phyloP scores from a whole-genome alignment of 768 basidiomycete genomes.

The Leccinum uliginosum region DNA sequence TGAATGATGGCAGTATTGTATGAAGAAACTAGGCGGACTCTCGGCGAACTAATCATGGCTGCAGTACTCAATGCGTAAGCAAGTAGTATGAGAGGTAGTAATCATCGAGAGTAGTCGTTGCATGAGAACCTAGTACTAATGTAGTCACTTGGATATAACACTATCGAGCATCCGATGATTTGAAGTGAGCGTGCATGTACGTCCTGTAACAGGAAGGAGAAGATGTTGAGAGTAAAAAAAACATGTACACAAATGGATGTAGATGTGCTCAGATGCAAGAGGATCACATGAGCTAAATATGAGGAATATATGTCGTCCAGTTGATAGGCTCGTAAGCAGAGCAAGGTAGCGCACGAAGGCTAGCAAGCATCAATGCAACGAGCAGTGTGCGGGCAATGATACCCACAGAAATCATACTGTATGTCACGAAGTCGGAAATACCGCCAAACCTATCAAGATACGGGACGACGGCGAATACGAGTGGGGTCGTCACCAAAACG shows the following conservation, averaged over 20 bases:
- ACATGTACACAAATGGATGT: too few relatives aligned
- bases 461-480: not conserved
- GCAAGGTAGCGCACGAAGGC: not conserved
- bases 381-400: not conserved
- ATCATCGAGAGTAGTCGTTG: too few relatives aligned
- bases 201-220: too few relatives aligned
- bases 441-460: not conserved
- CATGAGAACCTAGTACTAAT: too few relatives aligned
- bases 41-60: too few relatives aligned
- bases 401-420: not conserved
- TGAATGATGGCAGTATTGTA: not conserved
- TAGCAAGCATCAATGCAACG: not conserved
- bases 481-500: not conserved
- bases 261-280: not conserved
- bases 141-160: too few relatives aligned
- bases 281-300: not conserved
- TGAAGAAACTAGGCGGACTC: not conserved
- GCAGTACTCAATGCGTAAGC: too few relatives aligned
- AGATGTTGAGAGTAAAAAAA: too few relatives aligned
- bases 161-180: too few relatives aligned
- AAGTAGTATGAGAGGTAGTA: too few relatives aligned
- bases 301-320: slow-evolving; percentile 1
- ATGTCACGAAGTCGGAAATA: not conserved
- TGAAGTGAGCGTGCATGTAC: too few relatives aligned
- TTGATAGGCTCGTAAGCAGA: not conserved